Percentiles rank a stretch among this genome's conserved stretches.
These are phyloP conservation scores for Chaetomium strumarium DNA, from an alignment of 2,329 filamentous ascomycete species.

Conservation along the genomic window DNA sequence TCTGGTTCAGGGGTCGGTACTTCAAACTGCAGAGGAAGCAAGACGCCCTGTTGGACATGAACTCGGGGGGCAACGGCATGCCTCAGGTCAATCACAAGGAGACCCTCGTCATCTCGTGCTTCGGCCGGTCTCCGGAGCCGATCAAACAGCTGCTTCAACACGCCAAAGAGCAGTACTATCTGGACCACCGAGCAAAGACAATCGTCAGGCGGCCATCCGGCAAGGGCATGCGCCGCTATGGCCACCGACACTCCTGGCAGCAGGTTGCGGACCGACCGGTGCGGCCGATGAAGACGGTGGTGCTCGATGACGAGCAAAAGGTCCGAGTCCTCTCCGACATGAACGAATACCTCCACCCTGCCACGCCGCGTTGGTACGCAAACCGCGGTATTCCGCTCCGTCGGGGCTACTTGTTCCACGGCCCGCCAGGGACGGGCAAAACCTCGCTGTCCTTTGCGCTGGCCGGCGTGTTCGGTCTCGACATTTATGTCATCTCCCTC, in stretches of 20 bases:
- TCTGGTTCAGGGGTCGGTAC: slow-evolving; percentile 49
- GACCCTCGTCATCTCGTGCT: slow-evolving; percentile 48
- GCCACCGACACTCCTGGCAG: slow-evolving; percentile 44
- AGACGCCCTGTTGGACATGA: slow-evolving; percentile 36
- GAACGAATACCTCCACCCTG: slow-evolving; percentile 70
- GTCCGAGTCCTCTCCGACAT: slow-evolving; percentile 62
- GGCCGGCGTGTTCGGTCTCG: slow-evolving; percentile 59
- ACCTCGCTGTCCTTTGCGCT: slow-evolving; percentile 61
- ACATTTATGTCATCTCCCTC: slow-evolving; percentile 59
- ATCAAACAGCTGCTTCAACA: slow-evolving; percentile 52
- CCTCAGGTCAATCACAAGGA: slow-evolving; percentile 46
- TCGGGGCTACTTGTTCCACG: slow-evolving; percentile 71
- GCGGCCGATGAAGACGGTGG: slow-evolving; percentile 67
- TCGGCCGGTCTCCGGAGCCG: slow-evolving; percentile 46
- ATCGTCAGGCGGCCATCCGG: slow-evolving; percentile 49
- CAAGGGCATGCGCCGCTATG: slow-evolving; percentile 41
- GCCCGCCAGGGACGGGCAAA: slow-evolving; percentile 70
- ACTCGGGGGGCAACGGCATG: slow-evolving; percentile 27
- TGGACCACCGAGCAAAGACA: slow-evolving; percentile 50
- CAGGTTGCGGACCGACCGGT: slow-evolving; percentile 58
- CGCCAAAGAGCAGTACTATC: slow-evolving; percentile 47
- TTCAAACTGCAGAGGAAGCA: slow-evolving; percentile 44
- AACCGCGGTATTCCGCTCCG: slow-evolving; percentile 70
- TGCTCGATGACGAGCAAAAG: slow-evolving; percentile 64
- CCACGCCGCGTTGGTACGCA: slow-evolving; percentile 66